These are phyloP conservation scores for Sarocladium brachiariae DNA, from an alignment of 2,329 filamentous ascomycete species.

Conservation along the genomic window DNA sequence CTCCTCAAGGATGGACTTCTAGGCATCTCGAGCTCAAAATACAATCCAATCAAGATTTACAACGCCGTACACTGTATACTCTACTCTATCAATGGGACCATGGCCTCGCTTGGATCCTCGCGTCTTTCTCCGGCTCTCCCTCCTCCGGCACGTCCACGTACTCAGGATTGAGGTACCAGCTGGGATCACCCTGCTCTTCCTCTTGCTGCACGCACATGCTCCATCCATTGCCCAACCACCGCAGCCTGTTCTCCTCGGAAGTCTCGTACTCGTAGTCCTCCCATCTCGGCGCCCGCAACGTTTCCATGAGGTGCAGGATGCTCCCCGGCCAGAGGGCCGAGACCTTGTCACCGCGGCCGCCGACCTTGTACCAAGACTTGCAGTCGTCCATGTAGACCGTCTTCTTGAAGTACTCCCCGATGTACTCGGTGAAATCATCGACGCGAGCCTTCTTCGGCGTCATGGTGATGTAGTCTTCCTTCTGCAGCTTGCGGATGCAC, in stretches of 20 bases:
- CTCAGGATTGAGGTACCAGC: constrained; percentile 4
- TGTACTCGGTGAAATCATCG: constrained; percentile 39
- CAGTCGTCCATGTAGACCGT: constrained; percentile 43
- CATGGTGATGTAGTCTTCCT: constrained; percentile 20
- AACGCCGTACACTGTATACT: no score
- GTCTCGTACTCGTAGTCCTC: constrained; percentile 30
- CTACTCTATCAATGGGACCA: constrained; percentile 3
- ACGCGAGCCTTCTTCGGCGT: constrained; percentile 19
- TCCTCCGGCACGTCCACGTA: constrained; percentile 1
- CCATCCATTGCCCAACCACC: constrained; percentile 10
- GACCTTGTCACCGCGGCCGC: constrained; percentile 32
- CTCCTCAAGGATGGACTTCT: no score
- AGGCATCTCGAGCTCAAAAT: not conserved
- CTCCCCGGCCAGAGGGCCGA: constrained; percentile 39
- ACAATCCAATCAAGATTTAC: not conserved
- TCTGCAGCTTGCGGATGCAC: constrained; percentile 41
- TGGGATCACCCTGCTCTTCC: constrained; percentile 1
- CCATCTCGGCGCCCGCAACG: constrained; percentile 35
- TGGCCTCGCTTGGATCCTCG: not conserved
- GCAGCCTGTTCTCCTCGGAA: constrained; percentile 10
- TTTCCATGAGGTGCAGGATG: constrained; percentile 36
- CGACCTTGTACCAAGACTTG: constrained; percentile 47
- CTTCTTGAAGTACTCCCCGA: constrained; percentile 38
- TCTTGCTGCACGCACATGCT: constrained; percentile 1
- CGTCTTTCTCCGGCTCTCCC: not conserved